phyloP scores from a whole-genome alignment of 163 green algal species.

The Chlamydomonas reinhardtii region DNA sequence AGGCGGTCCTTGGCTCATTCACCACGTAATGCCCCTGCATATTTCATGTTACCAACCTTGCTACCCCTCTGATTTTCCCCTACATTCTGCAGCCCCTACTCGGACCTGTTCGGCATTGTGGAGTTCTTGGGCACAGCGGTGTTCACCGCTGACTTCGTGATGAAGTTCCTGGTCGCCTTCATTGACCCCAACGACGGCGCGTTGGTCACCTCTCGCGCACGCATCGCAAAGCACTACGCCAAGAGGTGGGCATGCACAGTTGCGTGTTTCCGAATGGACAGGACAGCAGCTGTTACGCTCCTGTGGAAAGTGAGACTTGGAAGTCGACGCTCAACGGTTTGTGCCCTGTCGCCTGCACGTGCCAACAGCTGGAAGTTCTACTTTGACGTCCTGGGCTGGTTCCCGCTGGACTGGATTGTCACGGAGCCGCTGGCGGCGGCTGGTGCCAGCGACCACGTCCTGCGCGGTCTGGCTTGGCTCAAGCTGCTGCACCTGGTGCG shows the following conservation, averaged over 20 bases:
- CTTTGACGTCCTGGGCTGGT: slow-evolving; percentile 32
- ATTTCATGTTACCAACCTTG: no score
- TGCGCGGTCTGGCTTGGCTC: slow-evolving; percentile 1
- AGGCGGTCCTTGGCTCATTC: no score
- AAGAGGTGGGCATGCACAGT: background rate
- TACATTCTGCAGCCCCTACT: background rate
- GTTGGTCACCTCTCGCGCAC: background rate
- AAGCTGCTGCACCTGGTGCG: slow-evolving; percentile 38
- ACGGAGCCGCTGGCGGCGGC: background rate
- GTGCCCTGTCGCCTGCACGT: no score
- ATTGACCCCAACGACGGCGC: background rate
- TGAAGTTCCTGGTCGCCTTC: background rate
- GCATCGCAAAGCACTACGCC: background rate
- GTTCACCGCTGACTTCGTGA: background rate
- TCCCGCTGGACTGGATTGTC: slow-evolving; percentile 14
- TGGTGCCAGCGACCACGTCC: background rate
- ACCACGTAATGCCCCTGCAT: no score
- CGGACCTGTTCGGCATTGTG: background rate
- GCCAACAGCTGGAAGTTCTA: slow-evolving; percentile 29
- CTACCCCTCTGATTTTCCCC: background rate
- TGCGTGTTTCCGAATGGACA: no score
- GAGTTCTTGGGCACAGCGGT: background rate
- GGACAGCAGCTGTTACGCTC: no score
- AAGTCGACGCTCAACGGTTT: no score
- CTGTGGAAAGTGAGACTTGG: no score